Conservation (phyloP, 495 filamentous ascomycete genomes). For the Elaphomyces granulatus region DNA sequence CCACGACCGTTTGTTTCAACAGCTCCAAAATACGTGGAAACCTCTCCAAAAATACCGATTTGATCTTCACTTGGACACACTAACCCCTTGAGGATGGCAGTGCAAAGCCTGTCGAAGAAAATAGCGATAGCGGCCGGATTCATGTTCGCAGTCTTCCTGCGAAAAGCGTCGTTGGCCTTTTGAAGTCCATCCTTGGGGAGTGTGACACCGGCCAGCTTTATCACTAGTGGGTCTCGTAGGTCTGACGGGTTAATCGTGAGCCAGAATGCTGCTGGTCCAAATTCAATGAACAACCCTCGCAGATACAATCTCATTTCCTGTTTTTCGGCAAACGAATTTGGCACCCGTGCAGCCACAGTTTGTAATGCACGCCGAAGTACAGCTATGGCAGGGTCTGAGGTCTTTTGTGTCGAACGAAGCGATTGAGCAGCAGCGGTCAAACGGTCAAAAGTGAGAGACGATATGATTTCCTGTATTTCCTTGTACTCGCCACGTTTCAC, state of each 20-base stretch:
- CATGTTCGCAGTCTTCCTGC: too few species aligned
- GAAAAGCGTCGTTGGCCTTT: too few species aligned
- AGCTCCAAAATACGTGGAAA: too few species aligned
- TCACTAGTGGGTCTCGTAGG: slow-evolving; percentile 4
- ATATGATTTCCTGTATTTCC: neutral
- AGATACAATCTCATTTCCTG: slow-evolving; percentile 3
- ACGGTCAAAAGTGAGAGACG: neutral
- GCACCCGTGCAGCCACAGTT: slow-evolving; percentile 2
- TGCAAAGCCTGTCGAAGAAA: too few species aligned
- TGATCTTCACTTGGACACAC: too few species aligned
- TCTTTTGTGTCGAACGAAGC: neutral
- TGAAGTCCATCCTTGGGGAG: too few species aligned
- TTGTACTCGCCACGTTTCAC: slow-evolving; percentile 2
- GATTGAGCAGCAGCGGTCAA: slow-evolving; percentile 3
- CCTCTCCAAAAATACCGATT: too few species aligned
- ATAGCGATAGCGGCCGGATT: too few species aligned
- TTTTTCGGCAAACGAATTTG: slow-evolving; percentile 1
- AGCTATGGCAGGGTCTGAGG: neutral
- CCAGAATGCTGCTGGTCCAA: slow-evolving; percentile 6
- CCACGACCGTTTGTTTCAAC: too few species aligned
- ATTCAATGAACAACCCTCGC: slow-evolving; percentile 4
- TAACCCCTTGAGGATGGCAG: too few species aligned
- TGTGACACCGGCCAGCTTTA: too few species aligned
- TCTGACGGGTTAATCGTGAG: slow-evolving; percentile 8
- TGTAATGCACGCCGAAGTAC: neutral